Base-by-base conservation (phyloP, 225 moss, liverwort and hornwort species). In the Lunularia cruciata region DNA sequence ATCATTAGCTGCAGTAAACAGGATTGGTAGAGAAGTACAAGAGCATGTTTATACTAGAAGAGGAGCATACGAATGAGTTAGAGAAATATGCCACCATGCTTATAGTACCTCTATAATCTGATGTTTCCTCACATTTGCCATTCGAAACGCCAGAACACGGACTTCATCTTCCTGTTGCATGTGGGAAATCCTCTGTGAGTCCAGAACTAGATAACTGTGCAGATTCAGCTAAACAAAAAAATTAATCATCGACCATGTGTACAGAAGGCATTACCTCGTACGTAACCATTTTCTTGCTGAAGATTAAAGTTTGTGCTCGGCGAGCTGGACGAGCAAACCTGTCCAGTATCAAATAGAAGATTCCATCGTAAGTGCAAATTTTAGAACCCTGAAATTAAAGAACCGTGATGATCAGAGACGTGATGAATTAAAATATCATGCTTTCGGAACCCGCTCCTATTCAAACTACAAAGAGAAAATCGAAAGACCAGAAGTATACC, bases 91-190 rank as follows among this genome's bases (percentile, higher is more conserved):
- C n/a, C n/a, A n/a, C n/a, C n/a, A n/a, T n/a, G n/a, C n/a, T n/a
- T n/a, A n/a, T n/a, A n/a, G 2, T 68, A 82, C 82, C 75, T 95
- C 95, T 43, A 95, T 95, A 18, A 95, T 92, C 75, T 92, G 95
- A 63, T 95, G 95, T 80, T 95, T 95, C 33, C 95, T 90, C 28
- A 95, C 86, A 46, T 95, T 95, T 6, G 95, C 95, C 75, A 95
- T 90, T 27, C 92, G 86, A 26, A 92, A 76, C 0, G 90, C 85
- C 30, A 95, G 77, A 14, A 95, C 91, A 8, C 76, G 95, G 18
- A 88, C 79, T 0, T 90, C 92, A 32, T 95, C 95, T 78, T 95
- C 92, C 84, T 82, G 74, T 12, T 43, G 52, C 40, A 6, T 40
- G 13, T 40, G 40, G 13, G 8, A 40, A 40, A 40, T 6, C 6